Evolutionary conservation across 495 filamentous ascomycete species (phyloP).

Genomic region (Copromyces sp.): DNA sequence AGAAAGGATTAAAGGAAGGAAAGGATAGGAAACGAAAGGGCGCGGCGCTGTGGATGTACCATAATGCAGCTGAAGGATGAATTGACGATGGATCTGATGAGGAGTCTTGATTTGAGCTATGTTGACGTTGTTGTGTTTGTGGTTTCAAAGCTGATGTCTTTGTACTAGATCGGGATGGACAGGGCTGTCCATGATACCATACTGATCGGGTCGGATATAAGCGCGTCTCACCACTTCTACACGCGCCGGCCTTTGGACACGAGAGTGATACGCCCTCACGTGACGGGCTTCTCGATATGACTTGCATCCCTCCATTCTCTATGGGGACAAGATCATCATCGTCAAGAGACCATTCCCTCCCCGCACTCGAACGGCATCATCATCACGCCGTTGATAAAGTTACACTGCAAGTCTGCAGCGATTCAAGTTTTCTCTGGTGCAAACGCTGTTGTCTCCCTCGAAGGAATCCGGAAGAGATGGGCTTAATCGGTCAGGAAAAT

Average conservation of each 20-base stretch:
- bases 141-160: neutral
- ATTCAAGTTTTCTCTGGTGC: neutral
- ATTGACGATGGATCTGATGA: neutral
- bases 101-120: neutral
- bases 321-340: neutral
- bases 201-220: neutral
- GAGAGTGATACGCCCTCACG: slow-evolving; percentile 14
- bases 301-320: neutral
- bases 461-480: neutral
- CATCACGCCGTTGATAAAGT: neutral
- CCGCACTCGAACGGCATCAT: neutral
- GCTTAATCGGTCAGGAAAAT: no score
- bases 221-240: slow-evolving; percentile 5
- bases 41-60: neutral
- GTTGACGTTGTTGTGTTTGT: neutral
- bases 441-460: neutral
- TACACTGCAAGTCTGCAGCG: neutral
- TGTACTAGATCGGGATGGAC: neutral
- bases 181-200: neutral
- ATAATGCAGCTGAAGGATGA: neutral
- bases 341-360: neutral
- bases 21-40: neutral
- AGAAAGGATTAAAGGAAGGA: neutral
- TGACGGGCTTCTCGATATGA: slow-evolving; percentile 2
- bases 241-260: slow-evolving; percentile 2